Conservation (phyloP, 441 rosid genomes). For the Erodium chrysanthum region DNA sequence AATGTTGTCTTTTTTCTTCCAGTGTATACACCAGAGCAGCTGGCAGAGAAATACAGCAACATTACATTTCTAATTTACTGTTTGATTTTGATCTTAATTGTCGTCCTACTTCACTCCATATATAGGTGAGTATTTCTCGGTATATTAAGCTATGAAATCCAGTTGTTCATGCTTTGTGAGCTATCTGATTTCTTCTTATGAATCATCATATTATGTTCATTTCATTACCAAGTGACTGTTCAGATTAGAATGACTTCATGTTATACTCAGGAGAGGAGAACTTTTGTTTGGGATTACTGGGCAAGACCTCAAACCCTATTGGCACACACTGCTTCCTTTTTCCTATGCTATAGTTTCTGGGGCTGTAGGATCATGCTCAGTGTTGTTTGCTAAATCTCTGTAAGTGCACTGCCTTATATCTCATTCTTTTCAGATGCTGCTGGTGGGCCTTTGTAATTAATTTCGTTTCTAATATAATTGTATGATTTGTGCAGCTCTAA, state of each 20-base stretch:
- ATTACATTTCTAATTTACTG: conserved; percentile 76
- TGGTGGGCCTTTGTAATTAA: conserved; percentile 5
- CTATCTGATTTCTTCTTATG: not conserved
- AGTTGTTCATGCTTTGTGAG: not conserved
- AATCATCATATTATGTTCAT: not conserved
- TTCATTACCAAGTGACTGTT: not conserved
- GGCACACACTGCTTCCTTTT: conserved; percentile 86
- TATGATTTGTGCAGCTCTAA: conserved; percentile 43
- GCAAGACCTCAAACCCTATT: conserved; percentile 63
- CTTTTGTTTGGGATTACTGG: conserved; percentile 53
- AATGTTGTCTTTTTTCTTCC: conserved; percentile 20
- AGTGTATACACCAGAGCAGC: conserved; percentile 91
- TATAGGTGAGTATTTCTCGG: conserved; percentile 44
- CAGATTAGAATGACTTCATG: conserved; percentile 12
- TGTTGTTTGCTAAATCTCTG: conserved; percentile 95
- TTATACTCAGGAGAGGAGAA: conserved; percentile 71
- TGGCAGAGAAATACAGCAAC: conserved; percentile 89
- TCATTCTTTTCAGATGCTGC: conserved; percentile 7
- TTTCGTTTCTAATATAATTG: conserved; percentile 13
- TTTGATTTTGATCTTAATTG: conserved; percentile 53
- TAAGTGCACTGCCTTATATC: conserved; percentile 32
- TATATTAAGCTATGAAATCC: not conserved
- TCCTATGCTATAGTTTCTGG: conserved; percentile 95
- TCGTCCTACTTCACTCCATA: conserved; percentile 56
- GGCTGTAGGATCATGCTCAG: conserved; percentile 93